A percentile compares a stretch with the other conserved stretches of the same genome.
phyloP scores from a whole-genome alignment of 768 basidiomycete genomes.

The Suillus placidus region DNA sequence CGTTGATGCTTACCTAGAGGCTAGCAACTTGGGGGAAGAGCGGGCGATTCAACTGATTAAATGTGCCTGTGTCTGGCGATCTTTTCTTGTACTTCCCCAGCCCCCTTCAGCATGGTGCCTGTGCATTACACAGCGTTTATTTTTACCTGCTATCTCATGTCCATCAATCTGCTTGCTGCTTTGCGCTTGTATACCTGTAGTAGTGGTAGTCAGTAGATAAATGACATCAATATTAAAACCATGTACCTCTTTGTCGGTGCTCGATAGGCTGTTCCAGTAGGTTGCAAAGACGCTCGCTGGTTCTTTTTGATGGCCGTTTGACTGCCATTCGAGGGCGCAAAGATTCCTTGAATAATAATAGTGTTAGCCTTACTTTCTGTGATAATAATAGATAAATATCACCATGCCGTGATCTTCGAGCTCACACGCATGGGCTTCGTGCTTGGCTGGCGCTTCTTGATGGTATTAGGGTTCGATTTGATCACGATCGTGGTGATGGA shows the following conservation, averaged over 20 bases:
- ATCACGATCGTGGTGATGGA: neutral
- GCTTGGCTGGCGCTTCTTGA: neutral
- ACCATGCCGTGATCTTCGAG: neutral
- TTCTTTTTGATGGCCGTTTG: neutral
- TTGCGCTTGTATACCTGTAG: too few relatives aligned
- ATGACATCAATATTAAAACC: too few relatives aligned
- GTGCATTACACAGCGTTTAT: neutral
- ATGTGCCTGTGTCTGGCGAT: neutral
- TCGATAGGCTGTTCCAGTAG: neutral
- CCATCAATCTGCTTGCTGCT: neutral
- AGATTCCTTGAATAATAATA: neutral
- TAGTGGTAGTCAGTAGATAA: too few relatives aligned
- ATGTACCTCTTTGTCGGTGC: neutral
- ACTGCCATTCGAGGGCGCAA: neutral
- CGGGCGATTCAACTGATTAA: neutral
- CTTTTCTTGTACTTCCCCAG: neutral
- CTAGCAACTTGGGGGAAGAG: neutral
- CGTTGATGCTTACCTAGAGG: neutral
- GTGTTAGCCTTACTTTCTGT: neutral
- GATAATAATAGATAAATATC: neutral
- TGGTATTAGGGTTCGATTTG: neutral
- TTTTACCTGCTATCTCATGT: neutral
- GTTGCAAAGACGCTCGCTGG: neutral
- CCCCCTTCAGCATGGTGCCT: neutral
- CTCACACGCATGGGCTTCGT: neutral